Conservation (phyloP, 768 basidiomycete species). For the Piloderma croceum region DNA sequence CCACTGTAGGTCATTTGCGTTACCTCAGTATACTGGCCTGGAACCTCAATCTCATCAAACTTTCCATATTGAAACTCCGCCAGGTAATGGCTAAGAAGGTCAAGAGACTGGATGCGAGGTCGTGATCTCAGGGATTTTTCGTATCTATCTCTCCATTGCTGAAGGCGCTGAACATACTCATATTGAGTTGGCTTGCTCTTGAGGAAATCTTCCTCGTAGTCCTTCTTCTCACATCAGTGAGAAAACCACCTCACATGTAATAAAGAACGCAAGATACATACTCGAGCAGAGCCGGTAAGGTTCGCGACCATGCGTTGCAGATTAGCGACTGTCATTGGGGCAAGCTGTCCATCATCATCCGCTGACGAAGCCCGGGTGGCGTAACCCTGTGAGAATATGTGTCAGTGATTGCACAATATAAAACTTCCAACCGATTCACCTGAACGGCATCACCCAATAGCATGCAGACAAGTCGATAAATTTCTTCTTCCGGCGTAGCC, state of each 20-base stretch:
- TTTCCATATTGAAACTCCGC: constrained; percentile 97
- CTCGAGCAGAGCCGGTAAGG: constrained; percentile 52
- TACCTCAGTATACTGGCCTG: constrained; percentile 98
- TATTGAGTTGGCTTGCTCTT: constrained; percentile 69
- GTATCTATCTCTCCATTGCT: constrained; percentile 88
- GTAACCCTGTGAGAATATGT: constrained; percentile 49
- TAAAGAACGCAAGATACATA: constrained; percentile 26
- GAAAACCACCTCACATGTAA: constrained; percentile 3
- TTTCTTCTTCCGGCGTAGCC: constrained; percentile 84
- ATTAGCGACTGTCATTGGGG: constrained; percentile 47
- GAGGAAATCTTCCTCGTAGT: constrained; percentile 90
- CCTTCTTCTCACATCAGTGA: constrained; percentile 45
- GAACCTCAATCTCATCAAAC: constrained; percentile 96
- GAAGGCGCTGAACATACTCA: constrained; percentile 87
- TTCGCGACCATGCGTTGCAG: constrained; percentile 57
- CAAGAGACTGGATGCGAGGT: constrained; percentile 79
- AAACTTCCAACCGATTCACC: constrained; percentile 36
- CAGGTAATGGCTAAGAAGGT: constrained; percentile 84
- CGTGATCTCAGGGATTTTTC: constrained; percentile 78
- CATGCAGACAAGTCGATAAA: constrained; percentile 86
- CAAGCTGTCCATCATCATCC: constrained; percentile 66
- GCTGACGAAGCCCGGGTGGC: constrained; percentile 56
- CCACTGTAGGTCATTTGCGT: neutral
- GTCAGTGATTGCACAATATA: neutral
- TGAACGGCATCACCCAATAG: constrained; percentile 82